phyloP scores from a whole-genome alignment of 2,329 filamentous ascomycete species.

The Cercospora canescens region DNA sequence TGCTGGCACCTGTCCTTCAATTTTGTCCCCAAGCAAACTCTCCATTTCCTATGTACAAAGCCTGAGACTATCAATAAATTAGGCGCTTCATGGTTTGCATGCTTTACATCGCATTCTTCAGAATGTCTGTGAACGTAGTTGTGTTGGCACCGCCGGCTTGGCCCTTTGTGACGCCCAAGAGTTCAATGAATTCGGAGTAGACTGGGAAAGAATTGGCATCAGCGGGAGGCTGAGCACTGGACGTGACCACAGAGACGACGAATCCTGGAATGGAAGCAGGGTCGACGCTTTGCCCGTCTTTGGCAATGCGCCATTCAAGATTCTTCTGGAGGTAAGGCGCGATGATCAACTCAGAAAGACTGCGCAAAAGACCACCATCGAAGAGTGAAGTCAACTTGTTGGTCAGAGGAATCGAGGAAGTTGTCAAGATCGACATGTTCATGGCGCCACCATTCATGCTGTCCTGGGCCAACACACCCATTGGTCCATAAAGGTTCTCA shows the following conservation, averaged over 20 bases:
- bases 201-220: constrained; percentile 36
- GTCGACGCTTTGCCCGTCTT: constrained; percentile 34
- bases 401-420: constrained; percentile 49
- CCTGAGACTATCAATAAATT: not conserved
- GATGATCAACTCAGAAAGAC: constrained; percentile 30
- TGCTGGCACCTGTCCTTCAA: not conserved
- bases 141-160: constrained; percentile 23
- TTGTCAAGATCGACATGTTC: constrained; percentile 11
- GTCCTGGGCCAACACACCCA: constrained; percentile 44
- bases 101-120: not conserved
- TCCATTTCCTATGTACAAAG: constrained; percentile 4
- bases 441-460: constrained; percentile 14
- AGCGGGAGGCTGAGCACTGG: constrained; percentile 37
- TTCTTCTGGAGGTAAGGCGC: constrained; percentile 35
- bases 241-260: constrained; percentile 41
- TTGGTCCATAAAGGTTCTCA: constrained; percentile 60
- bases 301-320: constrained; percentile 38
- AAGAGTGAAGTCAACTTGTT: constrained; percentile 40
- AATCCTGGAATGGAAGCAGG: constrained; percentile 39
- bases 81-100: not conserved
- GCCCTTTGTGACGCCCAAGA: constrained; percentile 23
- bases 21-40: not conserved
- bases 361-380: constrained; percentile 32
- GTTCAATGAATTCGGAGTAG: constrained; percentile 32
- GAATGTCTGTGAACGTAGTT: constrained; percentile 3